Percentiles rank a stretch among this genome's conserved stretches.
Conservation (phyloP, 257 asterid species). For the Solanum pinnatisectum region DNA sequence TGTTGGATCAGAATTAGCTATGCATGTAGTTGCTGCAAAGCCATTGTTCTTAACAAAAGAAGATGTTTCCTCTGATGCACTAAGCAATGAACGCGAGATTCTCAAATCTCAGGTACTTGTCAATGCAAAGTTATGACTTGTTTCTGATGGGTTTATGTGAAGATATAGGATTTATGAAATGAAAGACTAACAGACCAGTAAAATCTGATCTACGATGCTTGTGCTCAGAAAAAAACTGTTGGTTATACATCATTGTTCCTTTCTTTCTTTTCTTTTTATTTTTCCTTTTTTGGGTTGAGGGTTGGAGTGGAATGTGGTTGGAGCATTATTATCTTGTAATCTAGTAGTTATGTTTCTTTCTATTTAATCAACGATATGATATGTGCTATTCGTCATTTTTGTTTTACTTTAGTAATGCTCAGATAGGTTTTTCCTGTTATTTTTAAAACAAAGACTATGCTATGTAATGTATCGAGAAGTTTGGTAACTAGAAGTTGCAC, state of each 20-base stretch:
- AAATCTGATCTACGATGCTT: neutral
- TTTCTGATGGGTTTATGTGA: neutral
- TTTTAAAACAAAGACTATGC: neutral
- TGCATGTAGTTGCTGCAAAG: conserved; percentile 95
- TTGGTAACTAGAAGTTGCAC: neutral
- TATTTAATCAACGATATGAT: neutral
- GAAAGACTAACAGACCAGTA: neutral
- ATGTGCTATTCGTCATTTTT: neutral
- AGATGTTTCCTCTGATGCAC: conserved; percentile 64
- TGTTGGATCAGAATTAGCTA: conserved; percentile 90
- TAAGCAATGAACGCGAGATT: conserved; percentile 73
- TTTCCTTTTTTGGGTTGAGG: neutral
- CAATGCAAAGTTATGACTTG: neutral
- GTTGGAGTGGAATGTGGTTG: neutral
- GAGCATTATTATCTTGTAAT: neutral
- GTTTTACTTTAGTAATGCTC: neutral
- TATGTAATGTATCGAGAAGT: neutral
- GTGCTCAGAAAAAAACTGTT: neutral
- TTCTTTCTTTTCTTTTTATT: neutral
- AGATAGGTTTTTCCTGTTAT: neutral
- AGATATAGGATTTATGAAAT: neutral
- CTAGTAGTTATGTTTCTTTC: neutral
- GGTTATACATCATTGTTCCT: neutral
- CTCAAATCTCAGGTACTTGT: conserved; percentile 81
- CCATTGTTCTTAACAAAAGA: conserved; percentile 78